Conservation (phyloP, 805 yeast species). For the Blastobotrys peoriensis region DNA sequence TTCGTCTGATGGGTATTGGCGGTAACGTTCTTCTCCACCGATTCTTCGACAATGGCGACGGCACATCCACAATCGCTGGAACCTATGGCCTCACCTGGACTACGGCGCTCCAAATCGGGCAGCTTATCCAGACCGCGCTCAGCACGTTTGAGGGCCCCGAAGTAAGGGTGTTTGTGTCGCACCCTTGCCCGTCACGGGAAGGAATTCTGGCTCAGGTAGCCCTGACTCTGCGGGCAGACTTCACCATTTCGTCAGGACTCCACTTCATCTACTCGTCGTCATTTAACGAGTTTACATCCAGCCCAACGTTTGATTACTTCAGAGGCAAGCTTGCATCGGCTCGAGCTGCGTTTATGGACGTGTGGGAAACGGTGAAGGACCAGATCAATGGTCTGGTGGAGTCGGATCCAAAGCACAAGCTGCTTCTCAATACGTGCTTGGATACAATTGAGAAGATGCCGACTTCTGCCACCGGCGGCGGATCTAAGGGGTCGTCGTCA, state of each 20-base stretch:
- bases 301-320: slow-evolving; percentile 57
- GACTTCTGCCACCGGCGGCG: slow-evolving; percentile 6
- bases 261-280: slow-evolving; percentile 67
- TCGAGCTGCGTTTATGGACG: slow-evolving; percentile 52
- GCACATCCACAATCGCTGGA: slow-evolving; percentile 43
- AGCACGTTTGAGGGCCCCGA: slow-evolving; percentile 37
- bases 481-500: slow-evolving; percentile 23
- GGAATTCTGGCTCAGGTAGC: slow-evolving; percentile 65
- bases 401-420: slow-evolving; percentile 39
- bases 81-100: slow-evolving; percentile 71
- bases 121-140: slow-evolving; percentile 46
- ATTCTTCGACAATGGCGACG: slow-evolving; percentile 60
- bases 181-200: slow-evolving; percentile 66
- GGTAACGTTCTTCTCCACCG: slow-evolving; percentile 64
- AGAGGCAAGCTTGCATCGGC: slow-evolving; percentile 57
- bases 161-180: slow-evolving; percentile 57
- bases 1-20: slow-evolving; percentile 64
- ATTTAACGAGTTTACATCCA: slow-evolving; percentile 60
- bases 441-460: slow-evolving; percentile 54
- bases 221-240: slow-evolving; percentile 60
- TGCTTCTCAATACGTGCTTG: slow-evolving; percentile 49
- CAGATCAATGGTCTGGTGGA: slow-evolving; percentile 40
- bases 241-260: slow-evolving; percentile 64
- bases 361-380: slow-evolving; percentile 56
- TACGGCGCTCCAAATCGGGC: slow-evolving; percentile 65